Conservation (phyloP, 495 filamentous ascomycete genomes). For the Talaromyces borbonicus region DNA sequence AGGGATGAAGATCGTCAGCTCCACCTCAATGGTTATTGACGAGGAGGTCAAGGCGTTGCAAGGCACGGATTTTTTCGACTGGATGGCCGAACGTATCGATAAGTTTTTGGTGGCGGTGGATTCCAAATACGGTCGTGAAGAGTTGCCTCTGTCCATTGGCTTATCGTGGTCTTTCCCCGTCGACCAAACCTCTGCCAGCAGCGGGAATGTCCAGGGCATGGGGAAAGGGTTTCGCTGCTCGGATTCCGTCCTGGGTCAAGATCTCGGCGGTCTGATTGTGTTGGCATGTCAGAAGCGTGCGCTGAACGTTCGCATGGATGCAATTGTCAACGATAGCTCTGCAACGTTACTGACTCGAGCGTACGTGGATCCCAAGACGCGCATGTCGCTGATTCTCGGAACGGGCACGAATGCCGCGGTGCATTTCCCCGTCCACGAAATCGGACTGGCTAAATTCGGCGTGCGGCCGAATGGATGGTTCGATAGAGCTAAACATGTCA, state of each 20-base stretch:
- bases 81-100: slow-evolving; percentile 56
- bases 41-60: slow-evolving; percentile 40
- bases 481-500: slow-evolving; percentile 48
- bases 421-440: slow-evolving; percentile 52
- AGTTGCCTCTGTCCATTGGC: slow-evolving; percentile 42
- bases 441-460: slow-evolving; percentile 54
- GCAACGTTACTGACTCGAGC: slow-evolving; percentile 72
- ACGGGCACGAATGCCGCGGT: slow-evolving; percentile 81
- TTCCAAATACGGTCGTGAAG: slow-evolving; percentile 26
- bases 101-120: slow-evolving; percentile 36
- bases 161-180: slow-evolving; percentile 63
- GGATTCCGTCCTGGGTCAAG: slow-evolving; percentile 44
- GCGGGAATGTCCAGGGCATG: slow-evolving; percentile 51
- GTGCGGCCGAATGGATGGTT: slow-evolving; percentile 31
- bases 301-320: slow-evolving; percentile 47
- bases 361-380: slow-evolving; percentile 52
- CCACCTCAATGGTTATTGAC: slow-evolving; percentile 44
- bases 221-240: slow-evolving; percentile 58
- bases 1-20: slow-evolving; percentile 40
- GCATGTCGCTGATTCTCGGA: slow-evolving; percentile 72
- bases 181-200: slow-evolving; percentile 51
- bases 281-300: slow-evolving; percentile 42
- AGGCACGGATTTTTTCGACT: slow-evolving; percentile 54
- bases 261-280: slow-evolving; percentile 50
- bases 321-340: slow-evolving; percentile 79